phyloP scores from a whole-genome alignment of 164 flowering plant genomes.

The Magnolia kwangsiensis region DNA sequence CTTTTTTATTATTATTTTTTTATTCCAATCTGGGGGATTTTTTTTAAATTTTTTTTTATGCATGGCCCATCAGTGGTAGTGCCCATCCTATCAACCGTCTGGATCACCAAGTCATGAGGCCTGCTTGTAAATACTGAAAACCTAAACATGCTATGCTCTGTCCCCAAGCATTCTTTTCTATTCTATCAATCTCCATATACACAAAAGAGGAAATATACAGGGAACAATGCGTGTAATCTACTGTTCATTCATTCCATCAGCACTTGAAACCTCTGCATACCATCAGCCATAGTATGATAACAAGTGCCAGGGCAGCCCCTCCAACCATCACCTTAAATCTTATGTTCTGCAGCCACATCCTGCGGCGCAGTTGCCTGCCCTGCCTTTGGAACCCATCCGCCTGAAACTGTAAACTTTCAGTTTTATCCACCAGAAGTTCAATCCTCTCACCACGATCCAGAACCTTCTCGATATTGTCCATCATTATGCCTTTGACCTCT shows the following conservation, averaged over 20 bases:
- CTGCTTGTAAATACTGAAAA: neutral
- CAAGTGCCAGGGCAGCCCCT: constrained; percentile 43
- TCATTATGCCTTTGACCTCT: constrained; percentile 22
- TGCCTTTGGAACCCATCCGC: constrained; percentile 99
- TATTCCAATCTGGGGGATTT: too few relatives aligned
- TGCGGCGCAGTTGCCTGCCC: constrained; percentile 86
- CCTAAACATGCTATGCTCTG: neutral
- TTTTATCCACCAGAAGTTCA: constrained; percentile 93
- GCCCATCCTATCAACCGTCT: neutral
- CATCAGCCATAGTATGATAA: constrained; percentile 62
- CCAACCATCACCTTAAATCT: constrained; percentile 75
- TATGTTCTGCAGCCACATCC: constrained; percentile 94
- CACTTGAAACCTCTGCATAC: constrained; percentile 67
- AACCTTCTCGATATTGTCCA: constrained; percentile 50
- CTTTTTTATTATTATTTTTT: too few relatives aligned
- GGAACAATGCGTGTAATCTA: neutral
- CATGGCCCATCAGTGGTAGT: too few relatives aligned
- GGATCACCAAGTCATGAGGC: neutral
- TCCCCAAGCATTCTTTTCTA: neutral
- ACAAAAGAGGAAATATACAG: constrained; percentile 1
- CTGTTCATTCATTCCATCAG: constrained; percentile 18
- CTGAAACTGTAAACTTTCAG: constrained; percentile 95
- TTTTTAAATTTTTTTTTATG: too few relatives aligned
- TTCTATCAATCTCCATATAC: neutral
- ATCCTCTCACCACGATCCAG: constrained; percentile 96